Base-by-base conservation (phyloP, 2,329 filamentous ascomycete species). In the Elsinoe necatrix region DNA sequence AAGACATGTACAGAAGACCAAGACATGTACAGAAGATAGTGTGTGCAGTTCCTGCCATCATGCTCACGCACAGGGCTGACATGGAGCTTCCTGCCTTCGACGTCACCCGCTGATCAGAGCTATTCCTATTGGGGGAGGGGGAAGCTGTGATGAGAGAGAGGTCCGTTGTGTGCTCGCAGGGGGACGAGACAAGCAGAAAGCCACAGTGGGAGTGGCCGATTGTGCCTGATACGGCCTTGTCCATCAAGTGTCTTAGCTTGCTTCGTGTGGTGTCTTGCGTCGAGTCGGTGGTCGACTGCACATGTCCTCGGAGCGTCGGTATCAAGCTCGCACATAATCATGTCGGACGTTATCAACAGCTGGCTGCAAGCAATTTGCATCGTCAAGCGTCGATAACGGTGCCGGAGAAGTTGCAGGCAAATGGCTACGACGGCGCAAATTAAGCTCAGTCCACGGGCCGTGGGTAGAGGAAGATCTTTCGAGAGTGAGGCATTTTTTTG, bases 141-240 rank as follows among this genome's bases (percentile, higher is more conserved):
- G 29, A 39, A n/a, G 20, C 43, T 16, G 21, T 9, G 41, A 25
- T 9, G 16, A n/a, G 41, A 37, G 34, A 4, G 12, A 12, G 34
- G 12, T 11, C 29, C 11, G 5, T 31, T 11, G 27, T 29, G 27
- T 29, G 27, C 27, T 29, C 16, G 18, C 14, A 16, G 20, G 20
- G 6, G 48, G 48, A 52, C 48, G 48, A 52, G 27, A 52, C 48
- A 52, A n/a, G 9, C n/a, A 52, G 20, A 52, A 52, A 52, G 48
- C 48, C 48, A 52, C 48, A 52, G 48, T 35, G 48, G 29, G 48
- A 52, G 37, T 52, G 48, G 48, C 48, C 16, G 48, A 37, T 11
- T 21, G 25, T 39, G 48, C 39, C 48, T 52, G 48, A 52, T 52
- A 52, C 48, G 48, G 48, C 48, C 29, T 27, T 27, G 16, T 50